Base-by-base conservation (phyloP, 768 basidiomycete species). In the Tylopilus intermedius region DNA sequence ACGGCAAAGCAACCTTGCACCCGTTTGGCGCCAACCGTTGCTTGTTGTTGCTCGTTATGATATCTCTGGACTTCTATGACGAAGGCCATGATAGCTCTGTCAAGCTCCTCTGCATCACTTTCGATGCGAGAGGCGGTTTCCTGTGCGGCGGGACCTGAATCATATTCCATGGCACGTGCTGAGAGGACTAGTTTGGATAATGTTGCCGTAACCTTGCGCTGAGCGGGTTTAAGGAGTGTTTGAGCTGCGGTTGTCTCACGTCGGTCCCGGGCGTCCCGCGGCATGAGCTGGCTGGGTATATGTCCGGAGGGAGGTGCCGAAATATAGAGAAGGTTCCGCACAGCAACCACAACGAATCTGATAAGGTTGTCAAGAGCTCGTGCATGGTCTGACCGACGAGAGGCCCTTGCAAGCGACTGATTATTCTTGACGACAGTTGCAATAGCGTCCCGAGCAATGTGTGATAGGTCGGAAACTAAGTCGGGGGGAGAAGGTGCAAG, bases 161-260 rank as follows among this genome's bases (percentile, higher is more conserved):
- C 86, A 55, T 88, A 90, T 61, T 88, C 83, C 71, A 90, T 85
- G 0, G 94, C 92, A 45, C 95, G 86, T n/a, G 90, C 84, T 8
- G 88, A 90, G 3, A 96, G 80, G 29, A 95, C 89, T 27, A 97
- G 76, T 65, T 94, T 87, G 18, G 90, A 94, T 8, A 95, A 74
- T 0, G 91, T 92, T 8, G 91, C 89, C 2, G 91, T 90, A 30
- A 95, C 86, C 61, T 90, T 90, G 47, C 90, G 78, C 52, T 91
- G 90, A 0, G 83, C 82, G 7, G 86, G 85, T 67, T 91, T 92
- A 40, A 92, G 74, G 8, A 86, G 73, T 3, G 83, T 75, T 58
- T 81, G 78, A 1, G 79, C 71, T 13, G 77, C 67, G 10, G 78
- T 68, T 9, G 70, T 67, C 29, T 76, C 62, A 51, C 71, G 72